Base-by-base conservation (phyloP, 1,284 basidiomycete species). In the Irpex sp. region DNA sequence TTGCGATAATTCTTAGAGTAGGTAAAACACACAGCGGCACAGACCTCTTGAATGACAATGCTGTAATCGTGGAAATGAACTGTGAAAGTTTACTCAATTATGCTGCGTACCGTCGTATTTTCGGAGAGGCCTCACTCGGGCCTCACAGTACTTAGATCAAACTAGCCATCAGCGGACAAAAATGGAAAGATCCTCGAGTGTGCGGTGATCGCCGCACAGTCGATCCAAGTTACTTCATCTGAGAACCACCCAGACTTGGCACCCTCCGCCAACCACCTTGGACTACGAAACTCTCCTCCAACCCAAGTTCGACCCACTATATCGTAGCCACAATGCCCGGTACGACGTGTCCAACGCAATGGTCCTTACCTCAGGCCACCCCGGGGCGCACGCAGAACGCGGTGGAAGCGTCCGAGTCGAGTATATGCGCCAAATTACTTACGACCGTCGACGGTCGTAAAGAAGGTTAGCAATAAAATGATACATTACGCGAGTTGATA, bases 341-440 rank as follows among this genome's bases (percentile, higher is more conserved):
- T 15, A 17, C 58, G 1, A 15, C 58, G n/a, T 34, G 55, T 36
- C 15, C 47, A 3, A 36, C 40, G 5, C 37, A 60, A 8, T 60
- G 58, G 52, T 47, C 58, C n/a, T 21, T 58, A n/a, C 36, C 59
- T n/a, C 57, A 62, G 19, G 40, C 54, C 54, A 34, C 48, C 15
- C 62, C 48, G 13, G 21, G 44, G 13, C 31, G 34, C 31, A 44
- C 54, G 26, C 48, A 62, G 31, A 57, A 38, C 4, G 31, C 40
- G 15, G 40, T 59, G 37, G 62, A 52, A 57, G 57, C 61, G n/a
- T 26, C 3, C 26, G 26, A 26, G 26, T 63, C 66, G 40, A 67
- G 63, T 71, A 62, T 87, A 83, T 91, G 89, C 79, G 89, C 90
- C 13, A 90, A 87, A 69, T 76, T 92, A 6, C 74, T 87, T 26